These are phyloP conservation scores for Tuber magnatum DNA, from an alignment of 495 filamentous ascomycete genomes.

Conservation along the genomic window DNA sequence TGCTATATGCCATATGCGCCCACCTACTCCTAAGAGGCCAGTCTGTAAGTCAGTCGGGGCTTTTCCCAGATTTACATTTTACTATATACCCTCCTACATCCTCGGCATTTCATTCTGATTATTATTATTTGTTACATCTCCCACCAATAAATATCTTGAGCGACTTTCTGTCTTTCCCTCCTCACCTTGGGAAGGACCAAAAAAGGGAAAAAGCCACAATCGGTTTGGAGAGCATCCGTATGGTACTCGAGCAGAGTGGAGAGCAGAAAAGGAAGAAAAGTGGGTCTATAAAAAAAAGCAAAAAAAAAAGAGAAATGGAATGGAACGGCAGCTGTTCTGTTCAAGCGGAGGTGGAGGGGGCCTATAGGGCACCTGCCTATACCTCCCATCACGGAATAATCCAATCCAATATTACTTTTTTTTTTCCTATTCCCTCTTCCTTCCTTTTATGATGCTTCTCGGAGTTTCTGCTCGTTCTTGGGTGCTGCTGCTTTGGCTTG, in stretches of 20 bases:
- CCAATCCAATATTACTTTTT: background rate
- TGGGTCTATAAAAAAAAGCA: background rate
- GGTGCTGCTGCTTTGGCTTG: background rate
- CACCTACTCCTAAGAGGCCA: background rate
- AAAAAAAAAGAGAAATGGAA: background rate
- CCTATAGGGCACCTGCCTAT: background rate
- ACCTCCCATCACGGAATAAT: background rate
- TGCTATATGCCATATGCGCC: background rate
- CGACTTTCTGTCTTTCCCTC: background rate
- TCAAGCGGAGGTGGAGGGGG: background rate
- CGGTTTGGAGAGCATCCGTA: background rate
- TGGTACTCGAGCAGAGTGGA: background rate
- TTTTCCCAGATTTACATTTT: background rate
- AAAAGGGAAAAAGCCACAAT: background rate
- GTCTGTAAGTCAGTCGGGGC: background rate
- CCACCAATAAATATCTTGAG: background rate
- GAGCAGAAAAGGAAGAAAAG: background rate
- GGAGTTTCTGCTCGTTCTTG: background rate
- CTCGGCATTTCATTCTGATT: background rate
- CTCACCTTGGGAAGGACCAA: background rate
- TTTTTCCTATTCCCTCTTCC: background rate
- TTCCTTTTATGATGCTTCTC: background rate
- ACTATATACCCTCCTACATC: background rate
- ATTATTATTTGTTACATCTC: background rate
- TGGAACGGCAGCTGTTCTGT: background rate